Base-by-base conservation (phyloP, 1,284 basidiomycete species). In the Cutaneotrichosporon sp. region DNA sequence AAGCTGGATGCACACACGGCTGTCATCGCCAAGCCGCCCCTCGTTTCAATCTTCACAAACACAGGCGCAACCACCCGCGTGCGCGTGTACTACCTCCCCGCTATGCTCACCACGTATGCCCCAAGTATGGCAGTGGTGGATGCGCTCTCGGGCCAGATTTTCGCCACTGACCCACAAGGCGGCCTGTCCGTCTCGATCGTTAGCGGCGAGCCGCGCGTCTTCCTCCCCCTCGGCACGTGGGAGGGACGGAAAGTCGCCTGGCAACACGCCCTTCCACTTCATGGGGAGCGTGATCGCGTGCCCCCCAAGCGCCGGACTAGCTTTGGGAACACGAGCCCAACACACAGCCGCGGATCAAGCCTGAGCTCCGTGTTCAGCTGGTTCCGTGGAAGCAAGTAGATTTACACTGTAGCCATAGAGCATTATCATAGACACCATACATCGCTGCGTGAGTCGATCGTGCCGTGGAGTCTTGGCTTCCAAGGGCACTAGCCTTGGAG, bases 1-100 rank as follows among this genome's bases (percentile, higher is more conserved):
- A 82, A 69, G 63, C 78, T 52, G 31, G 71, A 73, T 60, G 66
- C 72, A 22, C 81, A 84, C 63, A 83, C 85, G 0, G 79, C 90
- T 50, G 86, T 83, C 0, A 75, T 89, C 32, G 84, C 83, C 56
- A 91, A 91, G 76, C 81, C 84, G 0, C 88, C 89, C 1, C 76
- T 91, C 67, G 83, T 90, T 56, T 80, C 86, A 8, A 82, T 90
- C 18, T 76, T 91, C 59, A 86, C 87, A 21, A 90, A 90, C 79
- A 79, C 81, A 34, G 90, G 90, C 42, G 78, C 81, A 9, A 75
- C 72, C 46, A 71, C 77, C 14, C 77, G 82, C 1, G 78, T 74
- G 30, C 65, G 70, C 5, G 72, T 71, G 7, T 63, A 76, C 18
- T 67, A 75, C 60, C 65, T 79, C 11, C 63, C 70, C 0, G 65